Evolutionary conservation across 495 filamentous ascomycete species (phyloP), one percentile per base, ranked within the genome.

Genomic region (Hyphodiscus hymeniophilus): DNA sequence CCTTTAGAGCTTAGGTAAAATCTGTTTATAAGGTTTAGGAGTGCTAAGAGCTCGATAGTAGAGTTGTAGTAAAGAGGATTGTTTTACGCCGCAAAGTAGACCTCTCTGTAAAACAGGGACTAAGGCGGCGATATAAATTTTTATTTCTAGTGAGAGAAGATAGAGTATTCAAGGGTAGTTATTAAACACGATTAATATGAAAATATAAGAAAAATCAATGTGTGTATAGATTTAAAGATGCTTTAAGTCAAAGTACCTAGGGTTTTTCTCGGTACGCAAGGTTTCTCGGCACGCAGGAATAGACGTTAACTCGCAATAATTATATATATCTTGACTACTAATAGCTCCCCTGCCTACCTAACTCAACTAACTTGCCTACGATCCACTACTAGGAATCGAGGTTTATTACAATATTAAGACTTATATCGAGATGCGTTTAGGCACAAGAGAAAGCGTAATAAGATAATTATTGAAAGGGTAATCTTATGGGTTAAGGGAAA

Each of bases 81-180:
- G n/a, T n/a, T n/a, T 42, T 57, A 36, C 48, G 38, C 47, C 50
- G 50, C 61, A 61, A 54, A 35, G 38, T 53, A 26, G 38, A 47
- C 55, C 54, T 54, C 48, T 42, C 41, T 32, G n/a, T n/a, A n/a
- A 60, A 58, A 38, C 42, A 47, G 48, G 56, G 26, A 48, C 41
- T 51, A 49, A 33, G 38, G 59, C 54, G 54, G 58, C 48, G 50
- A 61, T 45, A 54, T 38, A 39, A 60, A 54, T 38, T 45, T 58
- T 61, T 54, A 38, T 57, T 60, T 57, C 38, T 47, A 42, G 59
- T 44, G 51, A 55, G 47, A 38, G 11, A 33, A 45, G 21, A 33
- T 51, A 39, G 45, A 49, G 28, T 47, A 33, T 56, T 60, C 42
- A 58, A 47, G 41, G 57, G 17, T 59, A 45, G 54, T 46, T 38